phyloP scores from a whole-genome alignment of 208 protist species.

The Trypanosoma congolense region DNA sequence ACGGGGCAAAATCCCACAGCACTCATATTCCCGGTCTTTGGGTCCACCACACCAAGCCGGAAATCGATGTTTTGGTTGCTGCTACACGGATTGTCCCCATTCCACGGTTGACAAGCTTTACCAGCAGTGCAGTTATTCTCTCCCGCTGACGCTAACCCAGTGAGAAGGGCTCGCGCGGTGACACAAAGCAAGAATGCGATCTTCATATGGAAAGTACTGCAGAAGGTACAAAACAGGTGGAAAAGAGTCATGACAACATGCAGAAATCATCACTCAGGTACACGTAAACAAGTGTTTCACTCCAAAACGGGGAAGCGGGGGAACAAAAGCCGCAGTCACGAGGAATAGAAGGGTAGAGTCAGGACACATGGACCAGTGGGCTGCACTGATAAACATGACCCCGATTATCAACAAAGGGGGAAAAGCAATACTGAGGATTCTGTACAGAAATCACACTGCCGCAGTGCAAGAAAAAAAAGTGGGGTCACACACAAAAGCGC shows the following conservation, averaged over 20 bases:
- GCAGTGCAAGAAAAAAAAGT: neutral
- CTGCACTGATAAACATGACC: no score
- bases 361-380: no score
- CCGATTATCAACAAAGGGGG: neutral
- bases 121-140: slow-evolving; percentile 4
- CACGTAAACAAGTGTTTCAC: no score
- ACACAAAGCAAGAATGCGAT: no score
- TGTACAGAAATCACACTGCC: neutral
- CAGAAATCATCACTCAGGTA: no score
- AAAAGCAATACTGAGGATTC: neutral
- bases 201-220: no score
- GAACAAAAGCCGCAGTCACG: no score
- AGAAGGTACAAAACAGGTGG: no score
- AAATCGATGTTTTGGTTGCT: slow-evolving; percentile 18
- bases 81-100: slow-evolving; percentile 6
- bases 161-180: neutral
- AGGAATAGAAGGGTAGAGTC: no score
- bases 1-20: slow-evolving; percentile 25
- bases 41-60: slow-evolving; percentile 12
- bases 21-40: neutral
- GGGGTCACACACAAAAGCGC: neutral
- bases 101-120: slow-evolving; percentile 23
- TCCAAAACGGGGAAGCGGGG: no score
- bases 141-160: neutral
- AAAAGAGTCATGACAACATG: no score